Base-by-base conservation (phyloP, 2,329 filamentous ascomycete genomes). In the Scytalidium lignicola region DNA sequence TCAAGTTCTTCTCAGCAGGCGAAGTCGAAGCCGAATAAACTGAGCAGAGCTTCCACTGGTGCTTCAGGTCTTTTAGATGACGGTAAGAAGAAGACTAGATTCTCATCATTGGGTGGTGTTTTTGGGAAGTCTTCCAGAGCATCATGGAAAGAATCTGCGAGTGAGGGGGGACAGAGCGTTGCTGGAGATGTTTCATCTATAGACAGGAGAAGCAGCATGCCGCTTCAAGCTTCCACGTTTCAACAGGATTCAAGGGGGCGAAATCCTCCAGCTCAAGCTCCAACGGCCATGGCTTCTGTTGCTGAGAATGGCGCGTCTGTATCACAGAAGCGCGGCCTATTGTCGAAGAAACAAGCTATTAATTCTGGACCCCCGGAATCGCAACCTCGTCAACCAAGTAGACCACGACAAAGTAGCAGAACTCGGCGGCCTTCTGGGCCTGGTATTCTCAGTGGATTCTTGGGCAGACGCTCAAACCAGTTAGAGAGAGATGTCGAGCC, bases 61-160 rank as follows among this genome's bases (percentile, higher is more conserved):
- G 54, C 44, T 5, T 43, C 52, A 40, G 7, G 44, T 41, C 54
- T 58, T 13, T 53, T 55, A 15, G 19, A 46, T 18, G n/a, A 48
- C 40, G 51, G 51, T 18, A 63, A 62, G 55, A 77, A 74, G 62
- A 76, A 74, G 53, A 13, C 12, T 37, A 66, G 74, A 10, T 73
- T 78, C 50, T 76, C 75, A 0, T 69, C 51, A 3, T 47, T 62
- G 17, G 55, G 55, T 19, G 54, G 54, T 12, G 52, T 64, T 20
- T 62, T 63, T 51, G 46, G 51, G 13, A 57, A 56, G 43, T 47
- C 58, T 15, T 43, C 41, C 2, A 57, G 48, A 29, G 13, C 37
- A 13, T 28, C 43, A 6, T 12, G 49, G 19, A 37, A 37, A n/a
- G n/a, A n/a, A 17, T 37, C 32, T n/a, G 32, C 32, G 15, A 37